Base-by-base conservation (phyloP, 1,284 basidiomycete genomes). In the Rhodotorula sp. region DNA sequence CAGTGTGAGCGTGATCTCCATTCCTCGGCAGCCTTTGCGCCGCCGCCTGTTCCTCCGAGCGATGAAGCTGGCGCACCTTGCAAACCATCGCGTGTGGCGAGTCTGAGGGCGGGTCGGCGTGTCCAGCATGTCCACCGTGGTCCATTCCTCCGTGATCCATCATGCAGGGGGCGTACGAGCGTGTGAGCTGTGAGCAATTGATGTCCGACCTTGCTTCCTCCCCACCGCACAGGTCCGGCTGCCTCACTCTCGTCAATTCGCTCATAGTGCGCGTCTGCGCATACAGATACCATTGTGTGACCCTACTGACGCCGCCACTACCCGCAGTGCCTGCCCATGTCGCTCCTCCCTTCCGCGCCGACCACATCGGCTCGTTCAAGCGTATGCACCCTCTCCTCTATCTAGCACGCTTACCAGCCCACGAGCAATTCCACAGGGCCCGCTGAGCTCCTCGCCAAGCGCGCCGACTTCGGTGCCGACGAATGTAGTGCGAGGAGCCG, bases 281-380 rank as follows among this genome's bases (percentile, higher is more conserved):
- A 7, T 10, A 13, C 16, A 13, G 40, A 44, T 3, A 44, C 40
- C 10, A 13, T 18, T 8, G 7, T 15, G 16, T 11, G 40, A 44
- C 10, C 40, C 40, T 11, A 44, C 40, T 44, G 40, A 44, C 40
- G 40, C 16, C 16, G 40, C 16, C 40, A 44, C 40, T 7, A 7
- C 40, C 11, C 40, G 10, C 13, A 11, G 40, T 44, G 40, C 16
- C 40, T 4, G 40, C 40, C 40, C 40, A 34, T 10, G 6, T 34
- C 34, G 40, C 40, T 44, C 16, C 40, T 44, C 40, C 40, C 40
- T 44, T 44, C 16, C 16, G 40, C 3, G 40, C 40, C 40, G 40
- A 44, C 40, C 40, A 44, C 40, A 74, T 80, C 62, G 80, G 80
- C 22, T 79, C 77, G 26, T 77, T 80, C 67, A 77, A 80, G 61